Percentiles rank a stretch among this genome's conserved stretches.
These are phyloP conservation scores for Xerocomus cyaneibrunnescens DNA, from an alignment of 1,284 basidiomycete species.

Conservation along the genomic window DNA sequence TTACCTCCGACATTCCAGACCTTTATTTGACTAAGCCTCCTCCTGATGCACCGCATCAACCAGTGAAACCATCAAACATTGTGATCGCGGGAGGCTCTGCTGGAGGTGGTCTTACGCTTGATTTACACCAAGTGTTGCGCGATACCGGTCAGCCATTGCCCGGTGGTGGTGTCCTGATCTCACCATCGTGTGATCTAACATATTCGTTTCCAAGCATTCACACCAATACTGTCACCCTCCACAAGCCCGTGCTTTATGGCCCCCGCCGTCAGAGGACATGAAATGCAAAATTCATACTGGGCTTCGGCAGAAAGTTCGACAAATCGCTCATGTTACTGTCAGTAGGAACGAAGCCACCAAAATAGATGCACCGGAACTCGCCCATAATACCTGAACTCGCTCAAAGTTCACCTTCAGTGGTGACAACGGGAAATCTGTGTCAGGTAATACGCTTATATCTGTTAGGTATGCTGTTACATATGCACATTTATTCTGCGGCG, in stretches of 20 bases:
- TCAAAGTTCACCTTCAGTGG: conserved; percentile 23
- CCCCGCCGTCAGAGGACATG: conserved; percentile 79
- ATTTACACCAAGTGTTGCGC: conserved; percentile 89
- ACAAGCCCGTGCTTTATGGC: conserved; percentile 90
- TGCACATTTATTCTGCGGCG: too few relatives aligned
- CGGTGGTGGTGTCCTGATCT: conserved; percentile 83
- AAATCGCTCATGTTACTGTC: conserved; percentile 46
- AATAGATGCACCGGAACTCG: conserved; percentile 1
- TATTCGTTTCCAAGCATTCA: conserved; percentile 93
- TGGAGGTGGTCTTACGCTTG: conserved; percentile 85
- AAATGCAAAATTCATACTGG: conserved; percentile 61
- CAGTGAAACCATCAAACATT: conserved; percentile 82
- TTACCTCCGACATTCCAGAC: conserved; percentile 34
- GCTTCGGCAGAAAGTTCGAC: conserved; percentile 61
- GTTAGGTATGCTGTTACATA: too few relatives aligned
- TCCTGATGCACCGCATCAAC: conserved; percentile 66
- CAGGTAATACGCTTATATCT: conserved; percentile 37
- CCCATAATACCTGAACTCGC: conserved; percentile 22
- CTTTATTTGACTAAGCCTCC: conserved; percentile 61
- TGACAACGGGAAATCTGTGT: conserved; percentile 12
- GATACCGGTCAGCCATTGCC: conserved; percentile 83
- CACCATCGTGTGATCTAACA: conserved; percentile 92
- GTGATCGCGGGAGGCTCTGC: conserved; percentile 93
- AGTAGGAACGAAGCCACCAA: conserved; percentile 12
- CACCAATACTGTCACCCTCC: conserved; percentile 76